Percentiles rank a stretch among this genome's conserved stretches.
Evolutionary conservation across 106 monocot genomes (phyloP).

Genomic region (Allium sativum): DNA sequence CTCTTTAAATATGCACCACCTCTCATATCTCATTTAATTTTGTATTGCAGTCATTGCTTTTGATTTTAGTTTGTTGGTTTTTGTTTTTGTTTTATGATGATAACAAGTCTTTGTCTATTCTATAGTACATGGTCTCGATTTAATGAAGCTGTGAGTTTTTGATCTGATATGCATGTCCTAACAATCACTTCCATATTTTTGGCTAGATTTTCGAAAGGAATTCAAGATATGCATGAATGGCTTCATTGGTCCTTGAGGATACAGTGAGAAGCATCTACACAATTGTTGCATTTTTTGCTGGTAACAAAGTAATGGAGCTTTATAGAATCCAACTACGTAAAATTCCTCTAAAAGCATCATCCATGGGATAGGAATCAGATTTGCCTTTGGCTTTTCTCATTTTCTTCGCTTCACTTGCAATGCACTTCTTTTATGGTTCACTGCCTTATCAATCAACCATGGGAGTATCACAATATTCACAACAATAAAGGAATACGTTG

Average conservation of each 20-base stretch:
- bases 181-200: no score
- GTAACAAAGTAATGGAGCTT: slow-evolving; percentile 94
- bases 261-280: slow-evolving; percentile 98
- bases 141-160: no score
- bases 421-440: slow-evolving; percentile 86
- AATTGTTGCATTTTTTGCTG: slow-evolving; percentile 92
- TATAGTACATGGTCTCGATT: no score
- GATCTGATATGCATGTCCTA: no score
- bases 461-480: slow-evolving; percentile 31
- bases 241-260: slow-evolving; percentile 96
- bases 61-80: no score
- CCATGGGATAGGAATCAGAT: slow-evolving; percentile 77
- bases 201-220: slow-evolving; percentile 91
- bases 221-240: slow-evolving; percentile 99
- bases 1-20: no score
- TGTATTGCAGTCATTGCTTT: no score
- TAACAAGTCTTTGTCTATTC: no score
- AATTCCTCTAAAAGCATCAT: slow-evolving; percentile 72
- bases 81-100: no score
- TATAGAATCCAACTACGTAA: slow-evolving; percentile 57
- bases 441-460: slow-evolving; percentile 47
- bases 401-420: slow-evolving; percentile 98
- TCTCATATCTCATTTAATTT: no score
- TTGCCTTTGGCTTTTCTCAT: slow-evolving; percentile 88
- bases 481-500: slow-evolving; percentile 83